Percentiles rank a stretch among this genome's conserved stretches.
Evolutionary conservation across 768 basidiomycete species (phyloP).

Genomic region (Exidia glandulosa): DNA sequence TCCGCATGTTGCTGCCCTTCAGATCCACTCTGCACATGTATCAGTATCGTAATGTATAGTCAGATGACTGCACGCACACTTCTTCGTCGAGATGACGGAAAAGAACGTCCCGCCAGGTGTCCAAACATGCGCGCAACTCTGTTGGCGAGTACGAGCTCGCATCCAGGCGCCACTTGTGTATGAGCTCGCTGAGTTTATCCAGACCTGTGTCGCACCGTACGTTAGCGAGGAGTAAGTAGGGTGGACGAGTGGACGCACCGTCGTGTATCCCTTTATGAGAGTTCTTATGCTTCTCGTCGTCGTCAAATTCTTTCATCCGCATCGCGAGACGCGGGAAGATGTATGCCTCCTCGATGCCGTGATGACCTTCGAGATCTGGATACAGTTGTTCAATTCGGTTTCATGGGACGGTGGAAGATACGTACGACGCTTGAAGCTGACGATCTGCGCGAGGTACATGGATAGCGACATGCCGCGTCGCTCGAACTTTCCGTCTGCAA

Average conservation of each 20-base stretch:
- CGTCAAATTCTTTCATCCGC: conserved; percentile 21
- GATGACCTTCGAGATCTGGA: conserved; percentile 43
- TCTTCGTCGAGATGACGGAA: conserved; percentile 46
- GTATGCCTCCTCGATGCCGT: conserved; percentile 41
- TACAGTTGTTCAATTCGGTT: not conserved
- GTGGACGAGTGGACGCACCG: conserved; percentile 19
- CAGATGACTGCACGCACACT: conserved; percentile 16
- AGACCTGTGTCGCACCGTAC: too few species aligned
- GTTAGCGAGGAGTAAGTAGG: not conserved
- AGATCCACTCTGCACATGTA: conserved; percentile 24
- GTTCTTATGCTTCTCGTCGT: conserved; percentile 33
- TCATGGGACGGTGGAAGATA: not conserved
- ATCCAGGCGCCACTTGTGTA: conserved; percentile 31
- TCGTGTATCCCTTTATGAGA: conserved; percentile 46
- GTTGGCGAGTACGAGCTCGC: conserved; percentile 37
- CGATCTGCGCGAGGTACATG: conserved; percentile 30
- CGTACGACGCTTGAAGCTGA: conserved; percentile 31
- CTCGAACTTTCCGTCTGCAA: conserved; percentile 42
- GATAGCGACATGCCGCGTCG: conserved; percentile 32
- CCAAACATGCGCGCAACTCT: conserved; percentile 39
- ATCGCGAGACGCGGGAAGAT: conserved; percentile 42
- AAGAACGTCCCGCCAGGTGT: conserved; percentile 33
- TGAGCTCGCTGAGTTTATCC: conserved; percentile 28
- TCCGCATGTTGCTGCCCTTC: conserved; percentile 37
- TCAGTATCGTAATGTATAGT: not conserved